Conservation (phyloP, 2,329 filamentous ascomycete genomes). For the Orbilia blumenaviensis region DNA sequence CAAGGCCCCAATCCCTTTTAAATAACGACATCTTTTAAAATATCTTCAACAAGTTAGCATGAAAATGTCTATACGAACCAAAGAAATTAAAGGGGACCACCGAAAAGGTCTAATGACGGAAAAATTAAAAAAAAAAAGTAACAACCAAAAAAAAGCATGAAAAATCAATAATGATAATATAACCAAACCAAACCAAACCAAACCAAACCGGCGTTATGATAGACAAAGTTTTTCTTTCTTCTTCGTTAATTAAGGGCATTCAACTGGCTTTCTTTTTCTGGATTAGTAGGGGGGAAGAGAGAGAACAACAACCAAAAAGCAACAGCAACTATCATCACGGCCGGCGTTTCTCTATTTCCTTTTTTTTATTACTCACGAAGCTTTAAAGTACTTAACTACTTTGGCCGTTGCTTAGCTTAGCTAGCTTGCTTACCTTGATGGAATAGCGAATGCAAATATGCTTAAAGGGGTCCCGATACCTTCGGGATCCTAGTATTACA, state of each 20-base stretch:
- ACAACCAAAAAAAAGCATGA: neutral
- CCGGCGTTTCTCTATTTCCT: constrained; percentile 21
- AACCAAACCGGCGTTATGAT: constrained; percentile 38
- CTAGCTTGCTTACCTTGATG: too few species aligned
- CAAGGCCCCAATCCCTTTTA: neutral
- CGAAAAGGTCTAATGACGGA: too few species aligned
- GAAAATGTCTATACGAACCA: too few species aligned
- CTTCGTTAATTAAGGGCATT: constrained; percentile 41
- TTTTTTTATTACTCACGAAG: neutral
- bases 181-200: too few species aligned
- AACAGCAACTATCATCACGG: constrained; percentile 45
- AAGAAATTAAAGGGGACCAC: neutral
- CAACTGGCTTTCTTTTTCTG: constrained; percentile 52
- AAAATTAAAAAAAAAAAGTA: neutral
- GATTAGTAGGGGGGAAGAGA: neutral
- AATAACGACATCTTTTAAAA: constrained; percentile 7
- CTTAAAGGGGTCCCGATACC: too few species aligned
- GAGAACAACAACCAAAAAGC: constrained; percentile 13
- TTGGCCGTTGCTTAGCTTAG: neutral
- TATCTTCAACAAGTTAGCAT: constrained; percentile 56
- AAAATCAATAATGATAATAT: neutral
- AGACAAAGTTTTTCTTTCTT: constrained; percentile 3
- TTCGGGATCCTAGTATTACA: too few species aligned
- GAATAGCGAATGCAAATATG: neutral
- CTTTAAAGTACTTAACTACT: too few species aligned